phyloP scores from a whole-genome alignment of 2,329 filamentous ascomycete species.

The Colletotrichum sp. region DNA sequence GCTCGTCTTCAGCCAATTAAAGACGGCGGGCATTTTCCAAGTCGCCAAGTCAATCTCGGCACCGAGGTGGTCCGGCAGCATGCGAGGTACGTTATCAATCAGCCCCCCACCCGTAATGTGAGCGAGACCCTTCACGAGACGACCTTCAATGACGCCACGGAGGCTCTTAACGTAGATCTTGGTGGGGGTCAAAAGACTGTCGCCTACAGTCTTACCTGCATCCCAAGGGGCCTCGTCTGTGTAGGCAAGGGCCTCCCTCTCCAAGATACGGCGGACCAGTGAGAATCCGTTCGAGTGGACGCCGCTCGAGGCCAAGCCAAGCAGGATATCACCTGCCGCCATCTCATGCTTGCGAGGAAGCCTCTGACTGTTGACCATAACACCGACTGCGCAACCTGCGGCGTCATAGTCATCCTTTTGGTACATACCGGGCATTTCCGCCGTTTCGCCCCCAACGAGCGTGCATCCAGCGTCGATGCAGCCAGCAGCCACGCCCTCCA shows the following conservation, averaged over 20 bases:
- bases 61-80: conserved; percentile 79
- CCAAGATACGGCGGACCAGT: conserved; percentile 88
- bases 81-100: conserved; percentile 91
- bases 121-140: conserved; percentile 86
- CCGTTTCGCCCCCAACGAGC: conserved; percentile 95
- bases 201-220: conserved; percentile 65
- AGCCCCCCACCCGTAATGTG: conserved; percentile 97
- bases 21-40: conserved; percentile 81
- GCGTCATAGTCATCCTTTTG: conserved; percentile 89
- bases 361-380: conserved; percentile 71
- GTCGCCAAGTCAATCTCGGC: conserved; percentile 79
- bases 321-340: conserved; percentile 80
- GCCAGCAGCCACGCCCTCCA: conserved; percentile 87
- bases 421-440: conserved; percentile 98
- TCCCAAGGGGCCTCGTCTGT: conserved; percentile 80
- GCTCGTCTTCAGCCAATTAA: conserved; percentile 81
- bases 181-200: conserved; percentile 84
- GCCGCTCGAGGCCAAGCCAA: conserved; percentile 85
- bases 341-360: conserved; percentile 80
- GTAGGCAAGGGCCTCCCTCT: conserved; percentile 74
- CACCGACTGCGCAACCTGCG: conserved; percentile 87
- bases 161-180: conserved; percentile 90
- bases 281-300: conserved; percentile 98
- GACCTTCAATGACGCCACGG: conserved; percentile 66
- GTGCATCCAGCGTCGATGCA: conserved; percentile 87